phyloP scores from a whole-genome alignment of 257 asterid genomes.

The Leptodermis oblonga region DNA sequence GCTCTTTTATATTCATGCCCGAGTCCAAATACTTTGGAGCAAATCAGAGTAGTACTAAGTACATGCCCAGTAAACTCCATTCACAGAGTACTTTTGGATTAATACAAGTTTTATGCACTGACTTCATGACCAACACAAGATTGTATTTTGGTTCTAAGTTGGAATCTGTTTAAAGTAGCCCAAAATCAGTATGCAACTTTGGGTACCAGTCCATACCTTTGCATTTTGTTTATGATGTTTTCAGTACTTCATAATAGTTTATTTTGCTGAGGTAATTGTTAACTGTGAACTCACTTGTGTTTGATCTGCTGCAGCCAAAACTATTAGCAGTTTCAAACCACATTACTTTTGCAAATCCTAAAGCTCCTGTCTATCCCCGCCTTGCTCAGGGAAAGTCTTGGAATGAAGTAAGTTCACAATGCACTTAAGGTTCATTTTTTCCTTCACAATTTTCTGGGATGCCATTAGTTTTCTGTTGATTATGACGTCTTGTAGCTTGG shows the following conservation, averaged over 20 bases:
- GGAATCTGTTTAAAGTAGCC: too few species aligned
- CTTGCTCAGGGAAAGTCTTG: conserved; percentile 93
- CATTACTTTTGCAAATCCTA: conserved; percentile 77
- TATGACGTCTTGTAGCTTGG: neutral
- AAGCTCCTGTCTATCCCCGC: conserved; percentile 90
- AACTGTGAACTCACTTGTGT: neutral
- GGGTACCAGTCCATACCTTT: too few species aligned
- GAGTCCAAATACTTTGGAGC: neutral
- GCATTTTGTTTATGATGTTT: too few species aligned
- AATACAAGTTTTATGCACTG: too few species aligned
- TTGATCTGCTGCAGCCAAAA: conserved; percentile 62
- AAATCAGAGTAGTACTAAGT: too few species aligned
- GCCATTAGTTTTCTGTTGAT: neutral
- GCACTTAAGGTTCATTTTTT: neutral
- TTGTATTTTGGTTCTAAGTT: too few species aligned
- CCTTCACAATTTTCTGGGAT: neutral
- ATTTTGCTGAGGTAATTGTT: too few species aligned
- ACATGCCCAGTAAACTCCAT: too few species aligned
- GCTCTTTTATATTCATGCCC: neutral
- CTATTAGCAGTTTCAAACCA: conserved; percentile 69
- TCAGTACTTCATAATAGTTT: too few species aligned
- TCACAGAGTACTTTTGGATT: too few species aligned
- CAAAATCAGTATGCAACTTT: too few species aligned
- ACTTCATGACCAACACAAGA: too few species aligned
- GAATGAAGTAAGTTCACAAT: conserved; percentile 67